Evolutionary conservation across 2,329 filamentous ascomycete species (phyloP).

Genomic region (Cyclaneusma minus): DNA sequence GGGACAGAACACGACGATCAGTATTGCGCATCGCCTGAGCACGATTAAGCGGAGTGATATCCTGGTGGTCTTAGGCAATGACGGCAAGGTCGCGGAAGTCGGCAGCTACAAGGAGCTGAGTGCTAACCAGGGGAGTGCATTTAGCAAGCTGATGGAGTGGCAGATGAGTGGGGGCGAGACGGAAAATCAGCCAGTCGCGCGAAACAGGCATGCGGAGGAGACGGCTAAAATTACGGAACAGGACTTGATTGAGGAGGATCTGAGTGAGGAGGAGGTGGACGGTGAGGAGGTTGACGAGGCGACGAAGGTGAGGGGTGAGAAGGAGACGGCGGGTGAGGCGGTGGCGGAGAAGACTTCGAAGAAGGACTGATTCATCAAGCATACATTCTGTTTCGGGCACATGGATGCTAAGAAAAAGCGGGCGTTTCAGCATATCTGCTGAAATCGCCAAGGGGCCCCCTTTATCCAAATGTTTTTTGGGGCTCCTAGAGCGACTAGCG

Average conservation of each 20-base stretch:
- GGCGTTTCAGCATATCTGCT: too few relatives aligned
- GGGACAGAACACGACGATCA: constrained; percentile 90
- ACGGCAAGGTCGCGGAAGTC: constrained; percentile 82
- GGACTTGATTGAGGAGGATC: constrained; percentile 13
- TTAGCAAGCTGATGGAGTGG: constrained; percentile 96
- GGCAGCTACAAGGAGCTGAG: constrained; percentile 71
- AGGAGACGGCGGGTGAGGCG: constrained; percentile 7
- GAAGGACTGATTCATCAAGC: too few relatives aligned
- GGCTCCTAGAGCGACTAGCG: too few relatives aligned
- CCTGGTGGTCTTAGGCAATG: constrained; percentile 77
- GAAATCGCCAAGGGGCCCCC: too few relatives aligned
- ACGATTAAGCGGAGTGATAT: constrained; percentile 93
- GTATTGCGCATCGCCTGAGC: constrained; percentile 86
- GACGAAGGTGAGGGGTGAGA: constrained; percentile 5
- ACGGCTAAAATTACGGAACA: constrained; percentile 6
- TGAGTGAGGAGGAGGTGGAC: constrained; percentile 5
- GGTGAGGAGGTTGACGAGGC: constrained; percentile 9
- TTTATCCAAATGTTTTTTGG: too few relatives aligned
- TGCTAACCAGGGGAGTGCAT: constrained; percentile 61
- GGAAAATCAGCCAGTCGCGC: constrained; percentile 23
- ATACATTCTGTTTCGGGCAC: too few relatives aligned
- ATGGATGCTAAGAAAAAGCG: too few relatives aligned
- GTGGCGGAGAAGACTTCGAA: constrained; percentile 8
- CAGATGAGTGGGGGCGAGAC: constrained; percentile 79
- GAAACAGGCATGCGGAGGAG: constrained; percentile 10